Evolutionary conservation across 768 basidiomycete species (phyloP).

Genomic region (Tulasnella sp.): DNA sequence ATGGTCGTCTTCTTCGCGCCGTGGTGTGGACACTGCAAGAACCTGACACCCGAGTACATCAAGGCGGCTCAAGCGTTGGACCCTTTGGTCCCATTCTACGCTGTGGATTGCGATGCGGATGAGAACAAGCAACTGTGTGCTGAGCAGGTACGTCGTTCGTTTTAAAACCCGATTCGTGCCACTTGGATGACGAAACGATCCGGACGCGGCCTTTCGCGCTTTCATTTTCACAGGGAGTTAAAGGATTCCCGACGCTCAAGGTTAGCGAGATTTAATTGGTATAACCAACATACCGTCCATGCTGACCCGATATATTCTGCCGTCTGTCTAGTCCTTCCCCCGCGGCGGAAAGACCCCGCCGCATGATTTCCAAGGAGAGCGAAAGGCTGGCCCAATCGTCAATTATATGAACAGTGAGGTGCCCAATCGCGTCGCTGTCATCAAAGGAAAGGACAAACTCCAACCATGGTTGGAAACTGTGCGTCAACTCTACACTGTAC

Average conservation of each 20-base stretch:
- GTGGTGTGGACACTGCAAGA: constrained; percentile 88
- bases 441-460: constrained; percentile 46
- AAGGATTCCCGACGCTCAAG: constrained; percentile 93
- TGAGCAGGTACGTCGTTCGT: constrained; percentile 43
- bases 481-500: constrained; percentile 21
- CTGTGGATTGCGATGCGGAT: constrained; percentile 83
- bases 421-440: constrained; percentile 55
- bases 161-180: background rate
- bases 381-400: constrained; percentile 61
- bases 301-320: constrained; percentile 9
- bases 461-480: constrained; percentile 62
- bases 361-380: constrained; percentile 57
- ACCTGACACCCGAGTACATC: constrained; percentile 73
- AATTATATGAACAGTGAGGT: constrained; percentile 67
- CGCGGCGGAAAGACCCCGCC: constrained; percentile 54
- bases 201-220: too few relatives aligned
- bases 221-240: constrained; percentile 41
- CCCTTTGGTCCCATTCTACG: constrained; percentile 80
- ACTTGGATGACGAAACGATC: background rate
- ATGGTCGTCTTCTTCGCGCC: constrained; percentile 90
- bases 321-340: constrained; percentile 53
- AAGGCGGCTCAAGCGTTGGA: constrained; percentile 69
- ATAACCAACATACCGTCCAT: background rate
- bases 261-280: constrained; percentile 27
- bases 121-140: constrained; percentile 74